A percentile compares a stretch with the other conserved stretches of the same genome.
phyloP scores from a whole-genome alignment of 2,329 filamentous ascomycete species.

The Elsinoe ampelina region DNA sequence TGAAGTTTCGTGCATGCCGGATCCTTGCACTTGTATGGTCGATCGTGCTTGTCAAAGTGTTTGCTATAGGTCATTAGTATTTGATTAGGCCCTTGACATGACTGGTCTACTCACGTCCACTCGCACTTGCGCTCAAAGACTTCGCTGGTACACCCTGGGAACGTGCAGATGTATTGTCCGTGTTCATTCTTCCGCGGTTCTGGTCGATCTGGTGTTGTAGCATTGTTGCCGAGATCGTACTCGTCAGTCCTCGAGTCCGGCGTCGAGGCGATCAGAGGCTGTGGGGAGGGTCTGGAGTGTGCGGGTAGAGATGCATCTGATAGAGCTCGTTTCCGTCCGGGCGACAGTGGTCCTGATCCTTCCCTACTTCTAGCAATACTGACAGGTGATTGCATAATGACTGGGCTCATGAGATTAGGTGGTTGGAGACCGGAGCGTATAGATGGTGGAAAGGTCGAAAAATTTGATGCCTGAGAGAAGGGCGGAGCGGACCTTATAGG shows the following conservation, averaged over 20 bases:
- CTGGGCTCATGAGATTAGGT: background rate
- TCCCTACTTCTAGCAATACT: constrained; percentile 1
- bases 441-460: background rate
- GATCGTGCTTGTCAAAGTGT: constrained; percentile 97
- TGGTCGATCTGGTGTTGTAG: background rate
- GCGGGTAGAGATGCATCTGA: background rate
- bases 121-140: constrained; percentile 79
- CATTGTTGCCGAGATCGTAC: background rate
- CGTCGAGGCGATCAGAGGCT: background rate
- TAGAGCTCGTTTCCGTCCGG: background rate
- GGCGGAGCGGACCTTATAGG: constrained; percentile 12
- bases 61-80: constrained; percentile 50
- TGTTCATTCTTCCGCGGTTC: constrained; percentile 52
- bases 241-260: constrained; percentile 5
- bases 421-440: background rate
- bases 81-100: background rate
- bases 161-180: constrained; percentile 68
- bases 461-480: constrained; percentile 11
- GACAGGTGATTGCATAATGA: constrained; percentile 5
- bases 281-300: background rate
- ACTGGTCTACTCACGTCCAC: constrained; percentile 64
- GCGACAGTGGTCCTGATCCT: background rate
- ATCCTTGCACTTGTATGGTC: constrained; percentile 77
- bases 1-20: constrained; percentile 83
- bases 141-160: constrained; percentile 56